A percentile compares a stretch with the other conserved stretches of the same genome.
Evolutionary conservation across 805 yeast genomes (phyloP).

Genomic region (Komagataella pastoris): DNA sequence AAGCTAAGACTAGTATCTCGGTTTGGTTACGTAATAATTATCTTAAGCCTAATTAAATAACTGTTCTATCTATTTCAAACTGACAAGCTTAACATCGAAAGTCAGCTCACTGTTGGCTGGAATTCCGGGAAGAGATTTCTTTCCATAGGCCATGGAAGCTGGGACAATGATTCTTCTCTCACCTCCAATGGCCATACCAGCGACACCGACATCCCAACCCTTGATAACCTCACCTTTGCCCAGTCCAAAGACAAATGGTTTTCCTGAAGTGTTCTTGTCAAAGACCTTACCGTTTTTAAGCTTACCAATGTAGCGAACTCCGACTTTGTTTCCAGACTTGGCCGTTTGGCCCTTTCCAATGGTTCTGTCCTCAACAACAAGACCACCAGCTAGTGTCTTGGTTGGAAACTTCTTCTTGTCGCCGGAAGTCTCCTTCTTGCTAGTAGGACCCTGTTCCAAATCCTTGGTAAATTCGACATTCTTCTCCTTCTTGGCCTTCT

Average conservation of each 20-base stretch:
- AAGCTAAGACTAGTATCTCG: background rate
- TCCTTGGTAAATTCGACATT: conserved; percentile 83
- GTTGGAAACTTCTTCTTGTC: conserved; percentile 43
- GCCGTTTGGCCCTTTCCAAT: conserved; percentile 81
- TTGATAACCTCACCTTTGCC: conserved; percentile 98
- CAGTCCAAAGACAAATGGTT: conserved; percentile 81
- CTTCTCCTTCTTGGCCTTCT: conserved; percentile 34
- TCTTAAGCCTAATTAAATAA: background rate
- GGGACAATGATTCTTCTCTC: conserved; percentile 97
- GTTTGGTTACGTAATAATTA: background rate
- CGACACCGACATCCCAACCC: conserved; percentile 98
- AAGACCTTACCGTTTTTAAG: conserved; percentile 92
- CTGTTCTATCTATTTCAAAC: conserved; percentile 48
- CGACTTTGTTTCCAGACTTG: conserved; percentile 80
- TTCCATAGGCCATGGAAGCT: conserved; percentile 93
- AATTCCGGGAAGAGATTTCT: conserved; percentile 87
- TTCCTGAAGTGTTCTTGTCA: conserved; percentile 95
- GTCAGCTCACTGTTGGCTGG: conserved; percentile 96
- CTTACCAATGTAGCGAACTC: conserved; percentile 97
- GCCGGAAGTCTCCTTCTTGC: conserved; percentile 11
- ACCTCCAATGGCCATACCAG: conserved; percentile 97
- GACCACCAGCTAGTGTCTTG: conserved; percentile 85
- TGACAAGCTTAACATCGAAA: conserved; percentile 88
- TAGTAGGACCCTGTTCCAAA: conserved; percentile 89
- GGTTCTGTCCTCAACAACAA: conserved; percentile 84